phyloP scores from a whole-genome alignment of 2,329 filamentous ascomycete species.

The Macrophomina phaseolina region DNA sequence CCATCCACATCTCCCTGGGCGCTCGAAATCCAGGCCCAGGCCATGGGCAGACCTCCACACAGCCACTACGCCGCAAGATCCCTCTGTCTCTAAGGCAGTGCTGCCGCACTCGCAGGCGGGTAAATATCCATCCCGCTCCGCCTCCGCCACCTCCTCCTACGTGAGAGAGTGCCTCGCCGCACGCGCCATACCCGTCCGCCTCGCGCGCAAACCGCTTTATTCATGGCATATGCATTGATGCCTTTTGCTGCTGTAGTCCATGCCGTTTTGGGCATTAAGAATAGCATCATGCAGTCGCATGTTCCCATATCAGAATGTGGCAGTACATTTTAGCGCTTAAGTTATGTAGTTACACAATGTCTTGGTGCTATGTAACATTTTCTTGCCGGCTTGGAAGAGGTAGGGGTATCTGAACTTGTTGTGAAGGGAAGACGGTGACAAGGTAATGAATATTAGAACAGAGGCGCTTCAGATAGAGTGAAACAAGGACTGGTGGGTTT shows the following conservation, averaged over 20 bases:
- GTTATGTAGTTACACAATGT: not conserved
- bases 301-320: not conserved
- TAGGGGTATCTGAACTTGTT: not conserved
- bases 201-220: not conserved
- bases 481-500: not conserved
- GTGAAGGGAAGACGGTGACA: not conserved
- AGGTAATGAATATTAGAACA: too few relatives aligned
- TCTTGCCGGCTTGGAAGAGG: not conserved
- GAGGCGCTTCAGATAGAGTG: not conserved
- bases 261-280: not conserved
- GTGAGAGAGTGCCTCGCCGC: not conserved
- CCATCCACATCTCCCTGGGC: too few relatives aligned
- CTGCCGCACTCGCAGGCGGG: not conserved
- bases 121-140: not conserved
- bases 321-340: not conserved
- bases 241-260: too few relatives aligned
- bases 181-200: not conserved
- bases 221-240: slow-evolving; percentile 7
- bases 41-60: not conserved
- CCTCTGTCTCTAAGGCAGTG: not conserved
- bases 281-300: not conserved
- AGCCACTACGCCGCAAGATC: not conserved
- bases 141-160: not conserved
- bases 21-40: too few relatives aligned
- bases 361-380: not conserved